Conservation (phyloP, 495 filamentous ascomycete genomes). For the Aspergillus haitiensis region DNA sequence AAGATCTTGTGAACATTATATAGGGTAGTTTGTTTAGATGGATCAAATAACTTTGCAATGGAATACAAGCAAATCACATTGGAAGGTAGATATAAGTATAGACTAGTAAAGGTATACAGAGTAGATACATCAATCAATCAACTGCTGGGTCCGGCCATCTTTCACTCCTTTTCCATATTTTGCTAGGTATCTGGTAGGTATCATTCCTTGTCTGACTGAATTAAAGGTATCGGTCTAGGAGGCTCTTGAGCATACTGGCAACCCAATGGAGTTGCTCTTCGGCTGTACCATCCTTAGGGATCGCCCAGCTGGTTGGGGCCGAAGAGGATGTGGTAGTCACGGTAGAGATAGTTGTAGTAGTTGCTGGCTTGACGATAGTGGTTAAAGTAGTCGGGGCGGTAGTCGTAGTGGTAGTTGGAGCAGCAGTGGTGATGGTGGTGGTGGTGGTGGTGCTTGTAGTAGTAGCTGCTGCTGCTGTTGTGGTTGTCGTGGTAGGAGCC, state of each 20-base stretch:
- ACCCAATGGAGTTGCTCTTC: constrained; percentile 33
- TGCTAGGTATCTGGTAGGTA: no score
- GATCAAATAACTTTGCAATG: no score
- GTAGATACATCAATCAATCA: no score
- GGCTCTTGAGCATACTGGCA: constrained; percentile 21
- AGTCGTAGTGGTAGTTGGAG: constrained; percentile 7
- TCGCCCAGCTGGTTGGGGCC: constrained; percentile 6
- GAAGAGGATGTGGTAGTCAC: constrained; percentile 3
- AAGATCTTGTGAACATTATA: no score
- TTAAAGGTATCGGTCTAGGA: constrained; percentile 19
- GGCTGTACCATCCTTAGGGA: constrained; percentile 31
- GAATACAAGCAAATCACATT: no score
- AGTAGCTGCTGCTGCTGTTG: constrained; percentile 20
- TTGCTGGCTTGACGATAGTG: constrained; percentile 11
- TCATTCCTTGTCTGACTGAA: no score
- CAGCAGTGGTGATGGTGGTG: constrained; percentile 14
- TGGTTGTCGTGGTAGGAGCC: constrained; percentile 13
- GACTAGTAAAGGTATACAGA: no score
- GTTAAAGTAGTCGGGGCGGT: background rate
- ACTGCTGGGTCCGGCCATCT: no score
- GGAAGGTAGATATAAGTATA: no score
- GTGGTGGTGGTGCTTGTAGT: constrained; percentile 16
- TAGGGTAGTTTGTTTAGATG: no score
- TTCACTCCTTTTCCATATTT: no score
- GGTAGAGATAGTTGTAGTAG: constrained; percentile 15